Conservation (phyloP, 2,329 filamentous ascomycete genomes). For the Uncinocarpus reesii region DNA sequence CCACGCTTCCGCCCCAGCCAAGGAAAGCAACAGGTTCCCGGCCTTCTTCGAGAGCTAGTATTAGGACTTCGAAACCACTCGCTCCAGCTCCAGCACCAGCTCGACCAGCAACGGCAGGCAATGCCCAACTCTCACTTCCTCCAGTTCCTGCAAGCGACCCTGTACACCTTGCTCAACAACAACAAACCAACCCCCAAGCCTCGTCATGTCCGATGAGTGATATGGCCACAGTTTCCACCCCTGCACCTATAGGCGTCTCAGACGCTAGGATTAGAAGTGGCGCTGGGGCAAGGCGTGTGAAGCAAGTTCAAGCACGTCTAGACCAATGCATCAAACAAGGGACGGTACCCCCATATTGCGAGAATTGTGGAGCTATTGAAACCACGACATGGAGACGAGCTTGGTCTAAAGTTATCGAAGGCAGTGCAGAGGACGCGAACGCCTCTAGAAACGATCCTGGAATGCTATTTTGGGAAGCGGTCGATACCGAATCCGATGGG, state of each 20-base stretch:
- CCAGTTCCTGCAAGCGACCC: slow-evolving; percentile 13
- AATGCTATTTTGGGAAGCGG: slow-evolving; percentile 62
- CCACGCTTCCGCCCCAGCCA: slow-evolving; percentile 22
- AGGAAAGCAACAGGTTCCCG: slow-evolving; percentile 26
- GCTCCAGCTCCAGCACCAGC: slow-evolving; percentile 21
- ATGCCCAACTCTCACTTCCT: slow-evolving; percentile 1
- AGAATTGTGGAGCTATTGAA: slow-evolving; percentile 88
- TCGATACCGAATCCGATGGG: slow-evolving; percentile 53
- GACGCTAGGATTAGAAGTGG: slow-evolving; percentile 37
- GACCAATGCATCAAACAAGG: slow-evolving; percentile 59
- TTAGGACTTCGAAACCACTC: slow-evolving; percentile 29
- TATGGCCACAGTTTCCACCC: slow-evolving; percentile 33
- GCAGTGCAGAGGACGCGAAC: slow-evolving; percentile 58
- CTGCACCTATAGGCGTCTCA: slow-evolving; percentile 24
- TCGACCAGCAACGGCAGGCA: not conserved
- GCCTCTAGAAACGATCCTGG: slow-evolving; percentile 62
- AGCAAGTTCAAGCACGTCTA: slow-evolving; percentile 49
- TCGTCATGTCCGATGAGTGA: slow-evolving; percentile 39
- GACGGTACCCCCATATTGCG: slow-evolving; percentile 77
- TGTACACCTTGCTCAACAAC: slow-evolving; percentile 22
- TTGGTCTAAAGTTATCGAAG: slow-evolving; percentile 65
- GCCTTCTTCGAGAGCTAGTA: slow-evolving; percentile 31
- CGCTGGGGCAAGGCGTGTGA: slow-evolving; percentile 54
- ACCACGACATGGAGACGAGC: slow-evolving; percentile 95
- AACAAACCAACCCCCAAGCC: slow-evolving; percentile 33